Evolutionary conservation across 129 eudicot species (phyloP).

Genomic region (Rutidosis leptorrhynchoides): DNA sequence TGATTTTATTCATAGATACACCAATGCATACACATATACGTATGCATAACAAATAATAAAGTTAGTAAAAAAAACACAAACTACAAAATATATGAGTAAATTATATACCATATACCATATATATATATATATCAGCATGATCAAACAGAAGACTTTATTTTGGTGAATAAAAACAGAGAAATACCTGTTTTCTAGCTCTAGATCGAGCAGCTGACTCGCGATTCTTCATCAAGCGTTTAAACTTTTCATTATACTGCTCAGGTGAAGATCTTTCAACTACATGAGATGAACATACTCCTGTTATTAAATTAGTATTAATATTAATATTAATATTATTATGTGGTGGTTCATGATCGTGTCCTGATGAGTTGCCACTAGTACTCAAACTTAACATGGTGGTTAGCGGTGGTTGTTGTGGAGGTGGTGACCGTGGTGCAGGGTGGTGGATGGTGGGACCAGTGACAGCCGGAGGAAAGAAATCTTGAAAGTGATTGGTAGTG

Average conservation of each 20-base stretch:
- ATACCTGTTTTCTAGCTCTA: constrained; percentile 54
- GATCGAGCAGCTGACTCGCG: constrained; percentile 64
- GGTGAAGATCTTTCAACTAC: constrained; percentile 19
- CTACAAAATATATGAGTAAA: background rate
- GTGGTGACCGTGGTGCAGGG: constrained; percentile 5
- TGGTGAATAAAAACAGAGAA: constrained; percentile 3
- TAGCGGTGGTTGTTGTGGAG: constrained; percentile 23
- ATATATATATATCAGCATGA: background rate
- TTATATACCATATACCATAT: background rate
- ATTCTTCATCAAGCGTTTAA: constrained; percentile 50
- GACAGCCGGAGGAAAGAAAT: constrained; percentile 26
- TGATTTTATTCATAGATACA: too few relatives aligned
- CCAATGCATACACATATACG: too few relatives aligned
- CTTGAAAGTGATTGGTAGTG: constrained; percentile 33
- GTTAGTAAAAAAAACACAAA: background rate
- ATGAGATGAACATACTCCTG: constrained; percentile 15
- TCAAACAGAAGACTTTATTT: background rate
- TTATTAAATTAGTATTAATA: background rate
- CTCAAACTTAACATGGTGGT: constrained; percentile 33
- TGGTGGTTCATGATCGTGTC: constrained; percentile 26
- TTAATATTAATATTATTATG: background rate
- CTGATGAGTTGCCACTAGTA: constrained; percentile 25
- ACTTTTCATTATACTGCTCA: constrained; percentile 26
- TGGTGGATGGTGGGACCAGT: constrained; percentile 17
- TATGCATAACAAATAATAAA: too few relatives aligned